These are phyloP conservation scores for Gynandropsis gynandra DNA, from an alignment of 345 rosid species.

Conservation along the genomic window DNA sequence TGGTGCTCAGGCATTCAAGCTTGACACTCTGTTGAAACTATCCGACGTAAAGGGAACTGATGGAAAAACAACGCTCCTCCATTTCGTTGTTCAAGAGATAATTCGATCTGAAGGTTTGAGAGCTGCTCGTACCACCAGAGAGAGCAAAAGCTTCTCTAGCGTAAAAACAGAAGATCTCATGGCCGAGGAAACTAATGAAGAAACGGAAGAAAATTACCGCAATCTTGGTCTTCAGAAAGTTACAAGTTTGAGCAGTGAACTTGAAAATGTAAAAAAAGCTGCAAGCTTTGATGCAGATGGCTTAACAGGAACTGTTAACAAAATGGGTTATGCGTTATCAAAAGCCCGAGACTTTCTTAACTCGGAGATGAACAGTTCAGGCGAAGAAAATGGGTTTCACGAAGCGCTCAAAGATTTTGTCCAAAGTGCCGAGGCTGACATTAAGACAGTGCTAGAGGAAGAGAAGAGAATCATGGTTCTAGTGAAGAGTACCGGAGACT, in stretches of 20 bases:
- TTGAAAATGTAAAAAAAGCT: constrained; percentile 82
- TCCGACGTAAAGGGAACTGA: constrained; percentile 91
- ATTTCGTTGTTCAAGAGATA: constrained; percentile 94
- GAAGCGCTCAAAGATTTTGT: constrained; percentile 66
- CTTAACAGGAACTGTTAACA: constrained; percentile 67
- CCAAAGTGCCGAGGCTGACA: constrained; percentile 61
- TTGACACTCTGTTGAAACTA: constrained; percentile 91
- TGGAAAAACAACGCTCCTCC: constrained; percentile 95
- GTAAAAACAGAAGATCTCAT: constrained; percentile 68
- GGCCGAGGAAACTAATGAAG: constrained; percentile 46
- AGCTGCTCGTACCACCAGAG: constrained; percentile 71
- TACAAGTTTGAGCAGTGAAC: constrained; percentile 65
- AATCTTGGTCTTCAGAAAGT: constrained; percentile 81
- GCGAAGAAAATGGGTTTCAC: constrained; percentile 69
- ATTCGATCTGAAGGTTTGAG: constrained; percentile 81
- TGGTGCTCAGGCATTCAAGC: constrained; percentile 95
- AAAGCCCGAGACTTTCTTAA: constrained; percentile 58
- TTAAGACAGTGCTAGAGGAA: constrained; percentile 57
- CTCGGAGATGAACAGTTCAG: constrained; percentile 59
- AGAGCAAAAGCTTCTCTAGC: constrained; percentile 60
- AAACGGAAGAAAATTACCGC: constrained; percentile 57
- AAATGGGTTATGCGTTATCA: constrained; percentile 48
- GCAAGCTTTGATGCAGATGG: constrained; percentile 74
- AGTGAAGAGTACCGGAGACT: constrained; percentile 90
- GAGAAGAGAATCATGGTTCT: constrained; percentile 81